phyloP scores from a whole-genome alignment of 495 filamentous ascomycete species.

The Podospora pseudocomata region DNA sequence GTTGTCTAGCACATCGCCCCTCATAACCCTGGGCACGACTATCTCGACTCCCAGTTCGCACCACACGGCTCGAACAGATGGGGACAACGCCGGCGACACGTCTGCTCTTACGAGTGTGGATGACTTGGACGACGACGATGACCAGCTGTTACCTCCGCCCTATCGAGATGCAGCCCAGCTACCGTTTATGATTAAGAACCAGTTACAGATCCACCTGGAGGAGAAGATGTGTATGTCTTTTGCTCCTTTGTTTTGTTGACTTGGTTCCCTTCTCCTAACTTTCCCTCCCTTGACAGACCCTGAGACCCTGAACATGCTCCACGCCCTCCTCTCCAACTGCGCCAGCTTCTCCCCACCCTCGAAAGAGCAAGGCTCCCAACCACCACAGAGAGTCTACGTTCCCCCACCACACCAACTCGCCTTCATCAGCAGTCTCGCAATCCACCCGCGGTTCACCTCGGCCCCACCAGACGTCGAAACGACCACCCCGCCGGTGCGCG shows the following conservation, averaged over 20 bases:
- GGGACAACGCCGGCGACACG: conserved; percentile 13
- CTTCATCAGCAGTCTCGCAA: conserved; percentile 61
- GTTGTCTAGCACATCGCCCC: conserved; percentile 25
- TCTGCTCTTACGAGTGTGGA: neutral
- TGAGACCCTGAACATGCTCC: conserved; percentile 65
- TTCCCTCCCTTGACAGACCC: conserved; percentile 46
- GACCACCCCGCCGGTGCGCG: conserved; percentile 29
- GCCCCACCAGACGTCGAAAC: conserved; percentile 29
- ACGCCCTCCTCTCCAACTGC: conserved; percentile 59
- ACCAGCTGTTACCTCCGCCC: neutral
- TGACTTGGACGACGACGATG: neutral
- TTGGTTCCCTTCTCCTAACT: neutral
- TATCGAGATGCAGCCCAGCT: conserved; percentile 55
- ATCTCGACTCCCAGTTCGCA: conserved; percentile 19
- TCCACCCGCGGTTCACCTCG: conserved; percentile 66
- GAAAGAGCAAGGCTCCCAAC: conserved; percentile 16
- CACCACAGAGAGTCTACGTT: conserved; percentile 31
- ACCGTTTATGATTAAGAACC: conserved; percentile 59
- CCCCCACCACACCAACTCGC: conserved; percentile 60
- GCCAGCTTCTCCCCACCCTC: conserved; percentile 33
- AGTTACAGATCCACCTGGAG: conserved; percentile 70
- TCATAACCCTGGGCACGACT: conserved; percentile 20
- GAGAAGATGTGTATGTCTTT: conserved; percentile 63
- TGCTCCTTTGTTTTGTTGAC: neutral
- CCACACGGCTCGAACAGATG: conserved; percentile 1